A percentile compares a stretch with the other conserved stretches of the same genome.
Evolutionary conservation across 1,284 basidiomycete species (phyloP).

Genomic region (Macrocystidia cucumis): DNA sequence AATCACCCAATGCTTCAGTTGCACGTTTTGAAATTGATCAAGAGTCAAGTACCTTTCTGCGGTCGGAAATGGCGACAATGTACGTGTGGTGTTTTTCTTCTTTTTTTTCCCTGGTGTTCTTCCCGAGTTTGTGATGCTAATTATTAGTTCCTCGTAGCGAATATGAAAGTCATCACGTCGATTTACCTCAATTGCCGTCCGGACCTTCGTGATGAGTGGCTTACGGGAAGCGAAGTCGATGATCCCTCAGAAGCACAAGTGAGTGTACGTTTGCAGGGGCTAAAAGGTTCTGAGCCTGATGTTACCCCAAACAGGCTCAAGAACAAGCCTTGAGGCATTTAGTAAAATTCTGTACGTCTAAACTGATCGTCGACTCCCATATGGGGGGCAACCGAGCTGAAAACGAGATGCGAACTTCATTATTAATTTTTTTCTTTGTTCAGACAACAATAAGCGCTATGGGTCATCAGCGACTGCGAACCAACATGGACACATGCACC

Average conservation of each 20-base stretch:
- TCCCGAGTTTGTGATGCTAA: conserved; percentile 8
- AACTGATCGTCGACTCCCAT: conserved; percentile 2
- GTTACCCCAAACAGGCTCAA: conserved; percentile 81
- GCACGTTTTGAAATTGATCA: conserved; percentile 96
- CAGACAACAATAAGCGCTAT: conserved; percentile 78
- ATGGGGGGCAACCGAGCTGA: too few relatives aligned
- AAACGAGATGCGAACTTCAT: too few relatives aligned
- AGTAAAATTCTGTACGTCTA: conserved; percentile 85
- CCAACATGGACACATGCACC: conserved; percentile 51
- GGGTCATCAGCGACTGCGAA: conserved; percentile 48
- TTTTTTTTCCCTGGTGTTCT: not conserved
- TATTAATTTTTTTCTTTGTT: conserved; percentile 7
- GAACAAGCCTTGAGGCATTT: conserved; percentile 93
- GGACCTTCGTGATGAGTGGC: conserved; percentile 96
- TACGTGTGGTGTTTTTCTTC: conserved; percentile 29
- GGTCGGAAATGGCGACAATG: conserved; percentile 98
- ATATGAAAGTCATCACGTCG: conserved; percentile 99
- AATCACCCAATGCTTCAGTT: conserved; percentile 93
- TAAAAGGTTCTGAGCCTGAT: too few relatives aligned
- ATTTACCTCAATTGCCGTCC: conserved; percentile 98
- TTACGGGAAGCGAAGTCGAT: conserved; percentile 90
- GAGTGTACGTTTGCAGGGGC: conserved; percentile 11
- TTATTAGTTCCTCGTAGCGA: conserved; percentile 55
- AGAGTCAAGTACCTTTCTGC: conserved; percentile 98
- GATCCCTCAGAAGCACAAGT: conserved; percentile 82